Base-by-base conservation (phyloP, 225 moss, liverwort and hornwort species). In the Takakia lepidozioides region DNA sequence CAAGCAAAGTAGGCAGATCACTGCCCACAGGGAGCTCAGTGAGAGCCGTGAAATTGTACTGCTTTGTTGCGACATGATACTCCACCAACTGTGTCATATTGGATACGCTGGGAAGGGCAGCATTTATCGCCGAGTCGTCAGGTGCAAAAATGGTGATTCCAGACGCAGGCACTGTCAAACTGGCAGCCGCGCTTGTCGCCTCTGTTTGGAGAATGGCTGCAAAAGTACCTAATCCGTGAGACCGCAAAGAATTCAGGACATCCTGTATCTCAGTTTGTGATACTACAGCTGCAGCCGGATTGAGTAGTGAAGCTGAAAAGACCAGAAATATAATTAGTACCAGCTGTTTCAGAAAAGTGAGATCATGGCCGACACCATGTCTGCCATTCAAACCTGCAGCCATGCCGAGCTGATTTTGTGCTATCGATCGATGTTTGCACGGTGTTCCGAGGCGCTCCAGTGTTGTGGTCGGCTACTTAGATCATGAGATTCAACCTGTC, bases 131-230 rank as follows among this genome's bases (percentile, higher is more conserved):
- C 21, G 0, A 8, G 16, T 73, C 59, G 20, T 50, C 25, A 10
- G 63, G 58, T 4, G 58, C 10, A 17, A 73, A 56, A 10, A 73
- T 59, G 14, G 73, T 73, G 54, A 54, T 40, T 16, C 54, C 42
- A 10, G 9, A 38, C 0, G 42, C 2, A 1, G 55, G 55, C 5
- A 67, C 19, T 0, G 50, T 0, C 1, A 67, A 49, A 2, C 25
- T 42, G 0, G 3, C 14, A 10, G 46, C 23, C 10, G n/a, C 28
- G 7, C 65, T 52, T 1, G 30, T 20, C 27, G 25, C n/a, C n/a
- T n/a, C 30, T 3, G 5, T 29, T n/a, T 72, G 48, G 0, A 72
- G 35, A 0, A 52, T 18, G 0, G 25, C 9, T 0, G 66, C 61
- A 1, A 42, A 27, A 1, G 53, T 42, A 5, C 57, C 29, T 10